phyloP scores from a whole-genome alignment of 306 rosid genomes.

The Cucumis melo region DNA sequence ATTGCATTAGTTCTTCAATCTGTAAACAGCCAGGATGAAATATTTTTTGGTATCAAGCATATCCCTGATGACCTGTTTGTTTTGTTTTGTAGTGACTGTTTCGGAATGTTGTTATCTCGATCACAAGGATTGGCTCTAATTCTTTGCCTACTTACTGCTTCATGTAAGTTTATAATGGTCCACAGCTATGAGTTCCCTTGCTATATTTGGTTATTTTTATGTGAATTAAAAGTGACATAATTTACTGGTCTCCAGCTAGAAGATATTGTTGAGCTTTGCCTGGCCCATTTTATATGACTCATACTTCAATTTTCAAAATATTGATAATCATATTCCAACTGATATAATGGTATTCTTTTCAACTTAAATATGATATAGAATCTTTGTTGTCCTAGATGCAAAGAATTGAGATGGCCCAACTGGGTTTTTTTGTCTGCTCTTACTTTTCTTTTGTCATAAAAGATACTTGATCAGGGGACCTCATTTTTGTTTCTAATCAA shows the following conservation, averaged over 20 bases:
- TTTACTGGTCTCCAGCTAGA: conserved; percentile 22
- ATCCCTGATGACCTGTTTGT: conserved; percentile 22
- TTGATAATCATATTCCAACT: conserved; percentile 12
- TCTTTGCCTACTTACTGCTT: conserved; percentile 12
- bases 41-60: conserved; percentile 1
- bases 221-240: conserved; percentile 16
- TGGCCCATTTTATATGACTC: conserved; percentile 9
- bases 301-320: neutral
- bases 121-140: conserved; percentile 1
- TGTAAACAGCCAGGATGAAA: neutral
- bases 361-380: conserved; percentile 15
- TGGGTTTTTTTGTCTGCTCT: neutral
- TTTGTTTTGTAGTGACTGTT: conserved; percentile 27
- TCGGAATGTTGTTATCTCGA: conserved; percentile 7
- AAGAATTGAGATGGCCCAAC: neutral
- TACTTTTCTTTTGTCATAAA: conserved; percentile 3
- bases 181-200: conserved; percentile 20
- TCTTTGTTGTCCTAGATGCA: conserved; percentile 1
- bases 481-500: neutral
- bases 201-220: conserved; percentile 11
- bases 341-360: conserved; percentile 12
- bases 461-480: conserved; percentile 6
- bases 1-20: neutral
- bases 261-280: conserved; percentile 6
- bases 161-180: conserved; percentile 17